Evolutionary conservation across 2,329 filamentous ascomycete genomes (phyloP).

Genomic region (Fusarium concolor): DNA sequence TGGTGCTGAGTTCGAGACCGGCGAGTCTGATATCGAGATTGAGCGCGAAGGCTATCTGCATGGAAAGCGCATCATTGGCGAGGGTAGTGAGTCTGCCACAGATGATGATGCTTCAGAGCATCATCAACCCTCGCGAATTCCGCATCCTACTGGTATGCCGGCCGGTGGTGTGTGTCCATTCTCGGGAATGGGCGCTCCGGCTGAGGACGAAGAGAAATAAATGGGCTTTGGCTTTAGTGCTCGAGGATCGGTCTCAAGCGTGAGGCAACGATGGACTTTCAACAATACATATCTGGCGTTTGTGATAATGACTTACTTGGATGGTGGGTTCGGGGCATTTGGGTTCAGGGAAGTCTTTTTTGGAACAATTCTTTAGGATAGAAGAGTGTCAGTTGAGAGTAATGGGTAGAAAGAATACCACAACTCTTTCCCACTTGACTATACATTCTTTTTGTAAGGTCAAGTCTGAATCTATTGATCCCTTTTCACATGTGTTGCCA

Average conservation of each 20-base stretch:
- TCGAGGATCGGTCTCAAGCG: neutral
- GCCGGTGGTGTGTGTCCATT: slow-evolving; percentile 44
- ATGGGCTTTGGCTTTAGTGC: neutral
- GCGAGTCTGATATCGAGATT: slow-evolving; percentile 60
- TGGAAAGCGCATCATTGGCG: slow-evolving; percentile 68
- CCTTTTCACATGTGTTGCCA: no score
- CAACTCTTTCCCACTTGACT: neutral
- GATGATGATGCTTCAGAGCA: slow-evolving; percentile 40
- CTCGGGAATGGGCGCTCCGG: slow-evolving; percentile 40
- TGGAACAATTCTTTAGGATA: slow-evolving; percentile 5
- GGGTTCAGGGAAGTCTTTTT: slow-evolving; percentile 21
- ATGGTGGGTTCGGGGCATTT: slow-evolving; percentile 10
- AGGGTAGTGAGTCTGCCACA: slow-evolving; percentile 35
- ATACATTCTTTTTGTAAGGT: neutral
- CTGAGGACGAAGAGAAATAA: slow-evolving; percentile 21
- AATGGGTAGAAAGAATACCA: slow-evolving; percentile 14
- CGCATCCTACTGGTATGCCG: slow-evolving; percentile 31
- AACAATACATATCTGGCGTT: slow-evolving; percentile 33
- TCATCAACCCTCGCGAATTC: slow-evolving; percentile 26
- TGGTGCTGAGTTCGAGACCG: slow-evolving; percentile 68
- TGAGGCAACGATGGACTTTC: slow-evolving; percentile 1
- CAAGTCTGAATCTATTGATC: neutral
- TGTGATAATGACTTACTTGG: slow-evolving; percentile 24
- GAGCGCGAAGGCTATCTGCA: slow-evolving; percentile 74
- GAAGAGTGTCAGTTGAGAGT: slow-evolving; percentile 1